phyloP scores from a whole-genome alignment of 2,329 filamentous ascomycete species.

The Neocatenulostroma microsporum region DNA sequence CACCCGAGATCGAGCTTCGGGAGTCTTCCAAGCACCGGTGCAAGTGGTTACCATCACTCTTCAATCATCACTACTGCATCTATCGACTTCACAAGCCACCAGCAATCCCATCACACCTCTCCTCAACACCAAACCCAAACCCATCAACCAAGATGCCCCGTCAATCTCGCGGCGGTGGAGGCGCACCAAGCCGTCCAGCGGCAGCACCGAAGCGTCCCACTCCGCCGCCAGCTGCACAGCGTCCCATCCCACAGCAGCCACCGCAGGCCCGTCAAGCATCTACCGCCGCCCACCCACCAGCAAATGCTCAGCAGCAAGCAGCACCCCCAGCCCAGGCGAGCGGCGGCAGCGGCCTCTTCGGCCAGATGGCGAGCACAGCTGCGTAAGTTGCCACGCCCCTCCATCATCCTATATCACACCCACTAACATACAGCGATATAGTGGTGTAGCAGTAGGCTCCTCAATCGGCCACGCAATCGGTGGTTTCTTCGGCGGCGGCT shows the following conservation, averaged over 20 bases:
- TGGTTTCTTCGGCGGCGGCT: conserved; percentile 73
- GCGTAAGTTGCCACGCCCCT: conserved; percentile 61
- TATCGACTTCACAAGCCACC: too few species aligned
- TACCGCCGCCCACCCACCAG: conserved; percentile 38
- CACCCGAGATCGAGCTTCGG: too few species aligned
- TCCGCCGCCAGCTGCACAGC: conserved; percentile 30
- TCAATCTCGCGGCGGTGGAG: conserved; percentile 36
- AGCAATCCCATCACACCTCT: conserved; percentile 2
- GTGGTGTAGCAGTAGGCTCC: conserved; percentile 92
- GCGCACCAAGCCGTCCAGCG: too few species aligned
- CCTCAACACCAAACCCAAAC: background rate
- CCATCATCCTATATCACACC: background rate
- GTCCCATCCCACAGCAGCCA: conserved; percentile 60
- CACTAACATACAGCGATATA: conserved; percentile 32
- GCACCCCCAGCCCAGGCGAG: conserved; percentile 30
- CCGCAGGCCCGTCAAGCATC: conserved; percentile 48
- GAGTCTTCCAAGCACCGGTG: too few species aligned
- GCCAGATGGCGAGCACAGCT: conserved; percentile 95
- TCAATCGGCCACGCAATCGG: conserved; percentile 93
- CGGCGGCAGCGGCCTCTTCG: conserved; percentile 77
- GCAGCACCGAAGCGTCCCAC: conserved; percentile 40
- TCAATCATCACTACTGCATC: too few species aligned
- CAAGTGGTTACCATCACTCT: too few species aligned
- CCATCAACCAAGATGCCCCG: conserved; percentile 38
- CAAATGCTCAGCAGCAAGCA: conserved; percentile 43